A percentile compares a stretch with the other conserved stretches of the same genome.
Conservation (phyloP, 148 eudicot species). For the Cornus florida region DNA sequence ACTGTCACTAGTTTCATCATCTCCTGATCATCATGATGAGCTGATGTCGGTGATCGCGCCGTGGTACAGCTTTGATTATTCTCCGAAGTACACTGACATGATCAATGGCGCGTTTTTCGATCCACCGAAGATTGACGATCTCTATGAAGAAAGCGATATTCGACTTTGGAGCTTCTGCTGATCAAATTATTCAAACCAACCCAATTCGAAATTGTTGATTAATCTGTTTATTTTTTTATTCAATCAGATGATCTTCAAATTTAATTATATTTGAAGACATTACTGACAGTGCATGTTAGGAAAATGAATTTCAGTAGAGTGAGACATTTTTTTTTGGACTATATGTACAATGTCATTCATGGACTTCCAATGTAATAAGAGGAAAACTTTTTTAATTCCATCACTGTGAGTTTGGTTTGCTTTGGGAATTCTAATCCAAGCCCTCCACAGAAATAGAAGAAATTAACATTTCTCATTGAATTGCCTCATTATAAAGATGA, state of each 20-base stretch:
- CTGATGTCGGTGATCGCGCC: no score
- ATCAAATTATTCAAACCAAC: slow-evolving; percentile 2
- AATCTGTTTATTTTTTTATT: not conserved
- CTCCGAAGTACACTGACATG: no score
- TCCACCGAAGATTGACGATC: no score
- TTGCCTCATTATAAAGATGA: not conserved
- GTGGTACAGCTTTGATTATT: no score
- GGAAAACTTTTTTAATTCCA: no score
- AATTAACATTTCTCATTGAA: no score
- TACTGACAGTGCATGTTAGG: slow-evolving; percentile 31
- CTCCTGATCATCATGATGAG: not conserved
- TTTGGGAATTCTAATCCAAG: not conserved
- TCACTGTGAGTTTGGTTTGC: not conserved
- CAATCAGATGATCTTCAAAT: slow-evolving; percentile 35
- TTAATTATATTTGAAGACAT: slow-evolving; percentile 35
- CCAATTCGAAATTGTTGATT: not conserved
- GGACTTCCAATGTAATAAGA: not conserved
- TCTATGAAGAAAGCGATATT: no score
- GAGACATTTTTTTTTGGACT: slow-evolving; percentile 30
- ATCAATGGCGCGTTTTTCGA: no score
- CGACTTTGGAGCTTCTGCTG: slow-evolving; percentile 21
- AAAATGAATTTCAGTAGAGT: slow-evolving; percentile 22
- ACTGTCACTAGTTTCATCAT: slow-evolving; percentile 15
- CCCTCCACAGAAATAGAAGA: not conserved
- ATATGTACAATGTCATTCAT: slow-evolving; percentile 14